phyloP scores from a whole-genome alignment of 257 asterid genomes.

The Solanum corneliomulleri region DNA sequence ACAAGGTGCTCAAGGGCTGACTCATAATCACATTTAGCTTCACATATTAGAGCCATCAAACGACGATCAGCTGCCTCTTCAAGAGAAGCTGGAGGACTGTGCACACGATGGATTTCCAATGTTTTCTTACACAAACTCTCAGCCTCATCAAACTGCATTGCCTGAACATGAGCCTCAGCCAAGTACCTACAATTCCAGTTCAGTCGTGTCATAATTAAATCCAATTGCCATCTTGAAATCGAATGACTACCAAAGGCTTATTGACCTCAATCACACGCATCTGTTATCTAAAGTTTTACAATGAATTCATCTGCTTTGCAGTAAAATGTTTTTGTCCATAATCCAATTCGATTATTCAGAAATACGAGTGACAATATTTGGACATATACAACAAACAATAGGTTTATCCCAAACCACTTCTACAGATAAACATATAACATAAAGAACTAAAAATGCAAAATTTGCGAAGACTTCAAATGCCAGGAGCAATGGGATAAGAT shows the following conservation, averaged over 20 bases:
- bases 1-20: conserved; percentile 96
- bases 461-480: not conserved
- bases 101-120: conserved; percentile 91
- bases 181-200: conserved; percentile 47
- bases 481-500: not conserved
- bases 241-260: not conserved
- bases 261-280: not conserved
- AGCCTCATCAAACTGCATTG: conserved; percentile 95
- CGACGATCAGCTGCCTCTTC: conserved; percentile 99
- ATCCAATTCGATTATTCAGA: not conserved
- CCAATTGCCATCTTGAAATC: not conserved
- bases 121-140: conserved; percentile 75
- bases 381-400: not conserved
- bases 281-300: not conserved
- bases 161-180: conserved; percentile 98
- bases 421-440: not conserved
- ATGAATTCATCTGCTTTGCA: not conserved
- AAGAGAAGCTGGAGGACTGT: conserved; percentile 97
- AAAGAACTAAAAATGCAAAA: not conserved
- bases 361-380: not conserved
- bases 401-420: not conserved
- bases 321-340: not conserved
- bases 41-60: conserved; percentile 91
- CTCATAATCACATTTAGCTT: conserved; percentile 90
- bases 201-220: not conserved